Conservation (phyloP, 345 rosid species). For the Citrus reticulata region DNA sequence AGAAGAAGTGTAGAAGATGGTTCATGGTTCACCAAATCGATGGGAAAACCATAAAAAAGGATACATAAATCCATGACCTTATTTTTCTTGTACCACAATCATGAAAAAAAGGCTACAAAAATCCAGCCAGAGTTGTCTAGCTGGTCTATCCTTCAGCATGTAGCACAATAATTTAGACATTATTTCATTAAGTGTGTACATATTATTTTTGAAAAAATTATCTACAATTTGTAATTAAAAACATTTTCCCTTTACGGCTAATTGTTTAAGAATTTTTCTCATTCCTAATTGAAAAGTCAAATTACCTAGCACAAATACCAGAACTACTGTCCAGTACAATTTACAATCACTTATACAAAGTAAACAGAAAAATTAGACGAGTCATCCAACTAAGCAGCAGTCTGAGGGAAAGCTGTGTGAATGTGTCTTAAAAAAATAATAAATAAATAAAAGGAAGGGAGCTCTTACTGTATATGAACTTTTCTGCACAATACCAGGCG, state of each 20-base stretch:
- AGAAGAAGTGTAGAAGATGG: neutral
- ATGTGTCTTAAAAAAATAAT: neutral
- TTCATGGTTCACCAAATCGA: neutral
- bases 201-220: neutral
- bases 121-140: neutral
- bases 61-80: neutral
- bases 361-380: neutral
- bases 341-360: neutral
- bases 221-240: neutral
- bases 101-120: neutral
- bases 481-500: constrained; percentile 42
- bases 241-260: neutral
- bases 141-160: neutral
- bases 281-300: neutral
- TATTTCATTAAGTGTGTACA: neutral
- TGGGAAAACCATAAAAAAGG: neutral
- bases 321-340: neutral
- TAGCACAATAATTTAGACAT: neutral
- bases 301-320: neutral
- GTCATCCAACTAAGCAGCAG: neutral
- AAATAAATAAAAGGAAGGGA: constrained; percentile 12
- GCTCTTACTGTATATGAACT: constrained; percentile 50
- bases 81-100: neutral
- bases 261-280: neutral
- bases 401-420: neutral